Evolutionary conservation across 2,329 filamentous ascomycete species (phyloP).

Genomic region (Cordyceps pruinosa): DNA sequence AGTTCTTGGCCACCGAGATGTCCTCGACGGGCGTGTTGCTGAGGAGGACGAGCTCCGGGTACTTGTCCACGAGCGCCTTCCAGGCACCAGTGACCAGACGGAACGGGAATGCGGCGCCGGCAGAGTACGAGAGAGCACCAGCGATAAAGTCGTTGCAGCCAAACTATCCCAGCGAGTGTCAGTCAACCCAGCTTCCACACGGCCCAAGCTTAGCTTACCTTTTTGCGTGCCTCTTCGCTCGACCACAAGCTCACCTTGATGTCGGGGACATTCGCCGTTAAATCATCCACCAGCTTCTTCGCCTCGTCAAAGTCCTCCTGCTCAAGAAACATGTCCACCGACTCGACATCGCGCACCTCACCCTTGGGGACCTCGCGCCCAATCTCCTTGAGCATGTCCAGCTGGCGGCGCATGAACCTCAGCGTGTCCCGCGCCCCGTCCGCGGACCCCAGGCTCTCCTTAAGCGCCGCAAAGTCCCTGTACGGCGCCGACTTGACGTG

Average conservation of each 20-base stretch:
- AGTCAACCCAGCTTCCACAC: neutral
- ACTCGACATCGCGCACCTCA: conserved; percentile 39
- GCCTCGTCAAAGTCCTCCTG: conserved; percentile 28
- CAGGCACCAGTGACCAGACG: conserved; percentile 41
- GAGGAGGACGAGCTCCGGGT: conserved; percentile 30
- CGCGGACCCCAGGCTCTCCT: conserved; percentile 19
- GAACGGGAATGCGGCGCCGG: conserved; percentile 46
- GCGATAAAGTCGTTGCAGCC: conserved; percentile 27
- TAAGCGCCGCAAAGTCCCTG: conserved; percentile 31
- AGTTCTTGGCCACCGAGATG: neutral
- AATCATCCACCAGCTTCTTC: conserved; percentile 25
- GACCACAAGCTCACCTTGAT: conserved; percentile 29
- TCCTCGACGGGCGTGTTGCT: conserved; percentile 30
- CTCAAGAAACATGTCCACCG: conserved; percentile 39
- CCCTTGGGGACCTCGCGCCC: conserved; percentile 29
- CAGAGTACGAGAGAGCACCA: conserved; percentile 38
- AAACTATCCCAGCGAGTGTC: conserved; percentile 22
- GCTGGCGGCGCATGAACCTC: conserved; percentile 37
- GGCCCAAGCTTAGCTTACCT: conserved; percentile 18
- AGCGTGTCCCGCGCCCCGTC: conserved; percentile 34
- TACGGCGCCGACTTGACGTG: conserved; percentile 42
- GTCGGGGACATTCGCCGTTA: conserved; percentile 34
- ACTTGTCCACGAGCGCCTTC: conserved; percentile 31
- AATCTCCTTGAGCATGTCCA: conserved; percentile 32
- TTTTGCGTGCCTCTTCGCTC: conserved; percentile 25